A percentile compares a stretch with the other conserved stretches of the same genome.
These are phyloP conservation scores for Phialemonium atrogriseum DNA, from an alignment of 2,329 filamentous ascomycete species.

Conservation along the genomic window DNA sequence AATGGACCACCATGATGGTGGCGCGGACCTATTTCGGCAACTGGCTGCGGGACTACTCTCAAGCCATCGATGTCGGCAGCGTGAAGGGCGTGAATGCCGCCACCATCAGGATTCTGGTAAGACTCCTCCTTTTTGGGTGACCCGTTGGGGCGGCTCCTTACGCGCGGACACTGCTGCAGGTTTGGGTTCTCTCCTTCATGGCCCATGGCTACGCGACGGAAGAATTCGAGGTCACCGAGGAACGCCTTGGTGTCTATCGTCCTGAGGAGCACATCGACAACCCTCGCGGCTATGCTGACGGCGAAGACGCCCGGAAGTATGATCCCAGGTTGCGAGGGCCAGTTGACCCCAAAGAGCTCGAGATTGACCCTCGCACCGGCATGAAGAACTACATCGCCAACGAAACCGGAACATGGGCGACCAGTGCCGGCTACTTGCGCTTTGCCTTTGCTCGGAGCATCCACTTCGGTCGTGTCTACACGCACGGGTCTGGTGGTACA, in stretches of 20 bases:
- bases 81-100: constrained; percentile 71
- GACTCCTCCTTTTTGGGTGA: constrained; percentile 5
- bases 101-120: constrained; percentile 65
- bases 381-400: constrained; percentile 99
- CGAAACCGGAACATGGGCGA: constrained; percentile 79
- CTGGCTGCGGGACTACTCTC: constrained; percentile 79
- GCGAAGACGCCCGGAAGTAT: constrained; percentile 72
- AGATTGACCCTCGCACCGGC: constrained; percentile 68
- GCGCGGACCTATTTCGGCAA: constrained; percentile 80
- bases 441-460: constrained; percentile 68
- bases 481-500: constrained; percentile 49
- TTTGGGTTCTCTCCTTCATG: constrained; percentile 77
- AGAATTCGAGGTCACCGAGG: constrained; percentile 76
- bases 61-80: constrained; percentile 73
- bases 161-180: constrained; percentile 26
- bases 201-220: constrained; percentile 78
- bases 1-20: constrained; percentile 74
- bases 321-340: constrained; percentile 77
- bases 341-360: constrained; percentile 61
- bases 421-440: constrained; percentile 76
- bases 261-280: constrained; percentile 71
- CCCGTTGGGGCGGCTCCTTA: neutral
- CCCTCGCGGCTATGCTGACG: constrained; percentile 79
- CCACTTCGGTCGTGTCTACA: constrained; percentile 70
- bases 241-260: constrained; percentile 71